These are phyloP conservation scores for Fusarium neocosmosporiellum DNA, from an alignment of 2,329 filamentous ascomycete genomes.

Conservation along the genomic window DNA sequence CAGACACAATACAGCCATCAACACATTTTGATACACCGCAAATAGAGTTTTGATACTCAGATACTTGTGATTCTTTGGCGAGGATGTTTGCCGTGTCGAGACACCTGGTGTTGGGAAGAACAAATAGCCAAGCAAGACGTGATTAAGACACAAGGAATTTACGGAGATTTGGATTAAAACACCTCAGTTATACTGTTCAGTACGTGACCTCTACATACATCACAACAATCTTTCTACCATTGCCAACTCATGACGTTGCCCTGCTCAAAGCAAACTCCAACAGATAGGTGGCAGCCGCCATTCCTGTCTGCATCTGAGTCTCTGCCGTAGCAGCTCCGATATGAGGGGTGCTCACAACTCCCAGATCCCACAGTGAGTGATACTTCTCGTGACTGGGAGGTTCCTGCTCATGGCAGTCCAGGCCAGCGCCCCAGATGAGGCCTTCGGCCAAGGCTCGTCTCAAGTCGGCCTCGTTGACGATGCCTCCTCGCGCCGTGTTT, in stretches of 20 bases:
- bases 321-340: conserved; percentile 57
- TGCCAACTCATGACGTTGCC: background rate
- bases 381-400: conserved; percentile 52
- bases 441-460: conserved; percentile 46
- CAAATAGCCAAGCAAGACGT: background rate
- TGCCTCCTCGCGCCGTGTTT: conserved; percentile 54
- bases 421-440: conserved; percentile 52
- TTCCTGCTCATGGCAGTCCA: conserved; percentile 55
- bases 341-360: conserved; percentile 56
- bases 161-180: background rate
- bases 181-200: background rate
- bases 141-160: background rate
- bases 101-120: background rate
- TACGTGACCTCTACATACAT: background rate
- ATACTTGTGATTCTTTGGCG: background rate
- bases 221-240: background rate
- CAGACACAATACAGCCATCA: background rate
- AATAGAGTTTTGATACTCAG: background rate
- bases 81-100: background rate
- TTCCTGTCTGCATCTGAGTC: conserved; percentile 45
- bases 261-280: conserved; percentile 30
- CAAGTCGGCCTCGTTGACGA: conserved; percentile 52
- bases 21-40: background rate
- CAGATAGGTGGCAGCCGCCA: conserved; percentile 40
- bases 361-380: conserved; percentile 47